Evolutionary conservation across 768 basidiomycete species (phyloP).

Genomic region (Favolaschia claudopus): DNA sequence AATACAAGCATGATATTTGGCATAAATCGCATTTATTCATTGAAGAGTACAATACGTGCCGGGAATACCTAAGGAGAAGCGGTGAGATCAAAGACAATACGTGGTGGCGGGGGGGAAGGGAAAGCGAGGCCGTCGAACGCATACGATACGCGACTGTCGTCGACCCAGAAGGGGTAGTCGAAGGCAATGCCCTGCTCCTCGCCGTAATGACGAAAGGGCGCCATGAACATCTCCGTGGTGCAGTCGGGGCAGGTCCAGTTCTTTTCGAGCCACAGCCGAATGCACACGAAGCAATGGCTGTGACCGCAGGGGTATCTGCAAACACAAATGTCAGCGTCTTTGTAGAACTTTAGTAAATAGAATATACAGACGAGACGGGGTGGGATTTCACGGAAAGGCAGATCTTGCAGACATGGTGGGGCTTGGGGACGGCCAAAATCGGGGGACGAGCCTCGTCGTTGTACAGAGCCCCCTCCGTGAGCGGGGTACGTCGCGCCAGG

Average conservation of each 20-base stretch:
- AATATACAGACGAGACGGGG: not conserved
- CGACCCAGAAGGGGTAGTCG: not conserved
- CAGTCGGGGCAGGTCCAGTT: constrained; percentile 10
- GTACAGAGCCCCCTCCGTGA: not conserved
- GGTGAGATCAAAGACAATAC: too few species aligned
- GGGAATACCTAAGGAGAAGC: too few species aligned
- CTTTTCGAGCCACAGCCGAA: not conserved
- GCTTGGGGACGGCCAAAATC: not conserved
- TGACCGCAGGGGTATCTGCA: constrained; percentile 1
- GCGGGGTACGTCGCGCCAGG: not conserved
- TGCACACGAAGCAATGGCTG: constrained; percentile 4
- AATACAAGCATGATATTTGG: too few species aligned
- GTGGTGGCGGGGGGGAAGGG: too few species aligned
- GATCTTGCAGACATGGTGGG: not conserved
- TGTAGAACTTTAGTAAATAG: not conserved
- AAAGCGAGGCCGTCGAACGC: not conserved
- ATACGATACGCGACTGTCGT: not conserved
- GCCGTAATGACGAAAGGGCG: not conserved
- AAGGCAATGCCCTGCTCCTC: not conserved
- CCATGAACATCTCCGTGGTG: not conserved
- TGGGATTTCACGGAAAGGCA: not conserved
- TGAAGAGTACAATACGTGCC: too few species aligned
- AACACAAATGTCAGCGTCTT: not conserved
- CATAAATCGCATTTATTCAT: too few species aligned
- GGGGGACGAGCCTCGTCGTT: not conserved